phyloP scores from a whole-genome alignment of 2,329 filamentous ascomycete genomes.

The Coniosporium tulheliwenetii region DNA sequence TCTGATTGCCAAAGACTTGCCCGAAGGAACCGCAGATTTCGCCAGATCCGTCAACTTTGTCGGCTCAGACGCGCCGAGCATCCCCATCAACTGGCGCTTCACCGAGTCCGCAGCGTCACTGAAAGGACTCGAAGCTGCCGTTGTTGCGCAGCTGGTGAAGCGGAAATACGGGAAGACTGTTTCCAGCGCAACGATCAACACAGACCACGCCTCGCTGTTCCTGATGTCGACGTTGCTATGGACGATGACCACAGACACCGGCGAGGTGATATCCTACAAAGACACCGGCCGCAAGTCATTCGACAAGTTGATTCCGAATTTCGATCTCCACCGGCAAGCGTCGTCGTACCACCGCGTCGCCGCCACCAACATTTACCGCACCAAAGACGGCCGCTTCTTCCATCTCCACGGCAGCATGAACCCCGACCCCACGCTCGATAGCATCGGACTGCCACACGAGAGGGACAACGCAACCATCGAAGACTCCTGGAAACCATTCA shows the following conservation, averaged over 20 bases:
- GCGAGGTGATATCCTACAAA: slow-evolving; percentile 2
- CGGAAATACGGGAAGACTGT: slow-evolving; percentile 6
- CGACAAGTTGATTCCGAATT: slow-evolving; percentile 8
- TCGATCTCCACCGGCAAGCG: slow-evolving; percentile 9
- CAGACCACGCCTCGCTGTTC: slow-evolving; percentile 9
- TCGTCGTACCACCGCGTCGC: slow-evolving; percentile 12
- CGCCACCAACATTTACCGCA: slow-evolving; percentile 32
- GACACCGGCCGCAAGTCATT: neutral
- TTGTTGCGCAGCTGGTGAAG: slow-evolving; percentile 6
- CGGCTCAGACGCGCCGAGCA: slow-evolving; percentile 26
- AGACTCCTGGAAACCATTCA: slow-evolving; percentile 17
- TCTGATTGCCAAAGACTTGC: slow-evolving; percentile 21
- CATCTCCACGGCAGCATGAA: slow-evolving; percentile 34
- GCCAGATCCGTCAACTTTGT: slow-evolving; percentile 23
- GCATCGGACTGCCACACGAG: slow-evolving; percentile 16
- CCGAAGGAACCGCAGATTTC: slow-evolving; percentile 18
- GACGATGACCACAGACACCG: slow-evolving; percentile 1
- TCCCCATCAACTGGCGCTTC: slow-evolving; percentile 41
- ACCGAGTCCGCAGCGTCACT: slow-evolving; percentile 34
- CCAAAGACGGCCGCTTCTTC: slow-evolving; percentile 29
- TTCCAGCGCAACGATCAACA: slow-evolving; percentile 6
- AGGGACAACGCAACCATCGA: slow-evolving; percentile 12
- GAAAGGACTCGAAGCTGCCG: slow-evolving; percentile 14
- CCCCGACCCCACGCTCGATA: slow-evolving; percentile 24
- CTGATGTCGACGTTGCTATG: slow-evolving; percentile 9